Base-by-base conservation (phyloP, 192 early-diverging fungal genomes). In the Umbelopsis sp. region DNA sequence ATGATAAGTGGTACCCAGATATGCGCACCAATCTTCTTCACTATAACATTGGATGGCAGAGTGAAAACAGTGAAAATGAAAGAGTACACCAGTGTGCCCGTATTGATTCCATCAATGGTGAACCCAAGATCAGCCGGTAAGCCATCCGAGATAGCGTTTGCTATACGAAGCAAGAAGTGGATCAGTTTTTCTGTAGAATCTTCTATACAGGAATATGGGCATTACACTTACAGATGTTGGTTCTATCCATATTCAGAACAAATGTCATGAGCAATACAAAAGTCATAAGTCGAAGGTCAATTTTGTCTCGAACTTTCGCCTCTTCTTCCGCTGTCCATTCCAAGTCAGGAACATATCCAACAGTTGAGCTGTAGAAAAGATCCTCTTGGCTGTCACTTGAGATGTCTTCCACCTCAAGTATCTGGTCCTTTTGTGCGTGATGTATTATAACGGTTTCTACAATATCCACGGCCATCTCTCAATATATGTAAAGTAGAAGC, bases 1-100 rank as follows among this genome's bases (percentile, higher is more conserved):
- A 73, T 73, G 27, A 84, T 68, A 27, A 87, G 66, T 0, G 86
- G 83, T 45, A 87, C 78, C 81, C 85, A 87, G 35, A 72, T 72
- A 27, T 87, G 75, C 25, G 85, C 65, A 35, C 86, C 86, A 11
- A 87, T 49, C 18, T 74, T 73, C 30, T 80, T 78, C 10, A 82
- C 77, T 45, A 87, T 69, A 52, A 87, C 61, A 41, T 85, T 81
- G 47, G 85, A 85, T 3, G 84, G 77, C 15, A 87, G 67, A 30
- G 82, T 79, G 49, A 83, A 76, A 30, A 75, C 22, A 45, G 76
- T 73, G 35, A 73, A 73, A n/a, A 67, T 46, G 44, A 78, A 74
- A 41, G 83, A 37, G 22, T 83, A 71, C n/a, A 87, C 72, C 33
- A 87, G 45, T 4, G 79, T 82, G 5, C 70, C 76, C 10, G 74